Evolutionary conservation across 176 grass and related monocot species (phyloP).

Genomic region (Zea luxurians): DNA sequence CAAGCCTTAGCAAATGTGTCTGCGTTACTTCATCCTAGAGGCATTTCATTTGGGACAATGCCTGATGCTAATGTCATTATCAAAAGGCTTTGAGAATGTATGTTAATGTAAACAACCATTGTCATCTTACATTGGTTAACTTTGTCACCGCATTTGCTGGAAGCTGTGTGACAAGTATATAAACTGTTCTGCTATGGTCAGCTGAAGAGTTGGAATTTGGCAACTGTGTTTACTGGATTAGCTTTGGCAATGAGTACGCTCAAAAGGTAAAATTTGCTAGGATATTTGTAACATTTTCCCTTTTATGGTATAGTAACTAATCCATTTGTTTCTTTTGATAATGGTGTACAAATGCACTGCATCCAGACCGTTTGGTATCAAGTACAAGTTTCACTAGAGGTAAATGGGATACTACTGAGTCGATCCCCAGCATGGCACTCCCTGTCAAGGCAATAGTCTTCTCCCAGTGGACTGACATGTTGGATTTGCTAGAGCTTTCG

Average conservation of each 20-base stretch:
- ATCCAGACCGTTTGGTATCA: constrained; percentile 89
- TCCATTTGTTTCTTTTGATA: constrained; percentile 17
- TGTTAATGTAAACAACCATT: constrained; percentile 14
- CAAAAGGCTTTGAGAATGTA: constrained; percentile 90
- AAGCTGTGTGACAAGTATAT: constrained; percentile 27
- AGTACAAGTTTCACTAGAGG: constrained; percentile 99
- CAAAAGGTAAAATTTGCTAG: constrained; percentile 53
- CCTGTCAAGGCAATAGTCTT: no score
- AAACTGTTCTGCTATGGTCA: constrained; percentile 42
- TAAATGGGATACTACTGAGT: constrained; percentile 24
- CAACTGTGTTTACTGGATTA: constrained; percentile 85
- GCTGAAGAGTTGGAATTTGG: constrained; percentile 96
- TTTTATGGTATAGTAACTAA: constrained; percentile 29
- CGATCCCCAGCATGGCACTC: no score
- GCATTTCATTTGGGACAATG: constrained; percentile 93
- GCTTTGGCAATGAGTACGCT: constrained; percentile 74
- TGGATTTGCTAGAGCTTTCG: no score
- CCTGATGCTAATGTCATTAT: constrained; percentile 97
- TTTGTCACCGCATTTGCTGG: constrained; percentile 16
- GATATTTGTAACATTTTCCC: neutral
- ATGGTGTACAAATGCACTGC: constrained; percentile 73
- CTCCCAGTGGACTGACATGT: no score
- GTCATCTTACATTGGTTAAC: constrained; percentile 34
- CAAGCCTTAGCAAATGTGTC: constrained; percentile 87
- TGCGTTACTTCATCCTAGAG: constrained; percentile 86